Evolutionary conservation across 2,329 filamentous ascomycete species (phyloP).

Genomic region (Aspergillus carbonarius): DNA sequence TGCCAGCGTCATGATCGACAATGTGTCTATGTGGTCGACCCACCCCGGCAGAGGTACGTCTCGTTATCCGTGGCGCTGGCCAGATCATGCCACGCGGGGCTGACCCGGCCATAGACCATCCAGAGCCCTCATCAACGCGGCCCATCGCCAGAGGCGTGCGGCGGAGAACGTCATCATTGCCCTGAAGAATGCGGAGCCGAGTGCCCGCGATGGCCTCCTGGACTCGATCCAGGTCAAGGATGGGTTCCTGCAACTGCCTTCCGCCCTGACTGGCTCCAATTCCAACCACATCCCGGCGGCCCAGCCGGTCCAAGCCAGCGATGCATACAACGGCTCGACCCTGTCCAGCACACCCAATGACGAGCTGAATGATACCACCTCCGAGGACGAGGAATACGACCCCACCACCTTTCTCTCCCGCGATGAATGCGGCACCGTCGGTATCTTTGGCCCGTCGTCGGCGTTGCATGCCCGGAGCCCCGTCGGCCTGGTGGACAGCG

Average conservation of each 20-base stretch:
- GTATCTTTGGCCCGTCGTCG: constrained; percentile 7
- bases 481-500: not conserved
- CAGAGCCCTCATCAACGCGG: not conserved
- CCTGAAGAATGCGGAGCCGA: not conserved
- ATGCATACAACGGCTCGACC: not conserved
- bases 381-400: constrained; percentile 6
- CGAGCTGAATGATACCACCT: not conserved
- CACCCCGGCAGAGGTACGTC: constrained; percentile 1
- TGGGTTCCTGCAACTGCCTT: not conserved
- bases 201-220: not conserved
- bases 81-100: not conserved
- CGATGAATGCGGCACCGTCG: constrained; percentile 6
- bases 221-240: not conserved
- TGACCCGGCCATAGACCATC: not conserved
- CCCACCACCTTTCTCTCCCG: constrained; percentile 6
- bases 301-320: not conserved
- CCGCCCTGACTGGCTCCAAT: not conserved
- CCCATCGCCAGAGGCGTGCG: not conserved
- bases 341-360: not conserved
- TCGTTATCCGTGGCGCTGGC: not conserved
- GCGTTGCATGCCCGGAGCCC: constrained; percentile 2
- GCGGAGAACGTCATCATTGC: not conserved
- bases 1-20: constrained; percentile 1
- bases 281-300: not conserved
- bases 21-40: constrained; percentile 4